These are phyloP conservation scores for Termitomyces sp. DNA, from an alignment of 768 basidiomycete species.

Conservation along the genomic window DNA sequence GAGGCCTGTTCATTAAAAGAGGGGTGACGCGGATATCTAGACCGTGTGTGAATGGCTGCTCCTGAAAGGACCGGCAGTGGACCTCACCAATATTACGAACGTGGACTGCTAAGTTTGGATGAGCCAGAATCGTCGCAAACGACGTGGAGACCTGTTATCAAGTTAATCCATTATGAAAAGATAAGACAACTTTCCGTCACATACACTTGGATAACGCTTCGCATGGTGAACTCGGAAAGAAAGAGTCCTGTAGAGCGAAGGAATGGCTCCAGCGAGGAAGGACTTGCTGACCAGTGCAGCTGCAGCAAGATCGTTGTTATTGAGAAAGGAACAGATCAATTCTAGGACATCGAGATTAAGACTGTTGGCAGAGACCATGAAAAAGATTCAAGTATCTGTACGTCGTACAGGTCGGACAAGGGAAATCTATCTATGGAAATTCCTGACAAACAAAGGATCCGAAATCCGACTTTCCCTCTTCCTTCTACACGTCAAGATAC, in stretches of 20 bases:
- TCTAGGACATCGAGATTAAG: constrained; percentile 71
- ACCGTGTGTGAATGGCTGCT: background rate
- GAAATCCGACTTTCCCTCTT: background rate
- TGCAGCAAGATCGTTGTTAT: constrained; percentile 51
- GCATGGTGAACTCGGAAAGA: constrained; percentile 49
- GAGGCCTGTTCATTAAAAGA: constrained; percentile 24
- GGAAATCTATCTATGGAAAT: background rate
- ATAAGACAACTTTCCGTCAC: constrained; percentile 7
- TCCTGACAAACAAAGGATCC: background rate
- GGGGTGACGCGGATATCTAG: constrained; percentile 50
- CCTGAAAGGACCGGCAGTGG: background rate
- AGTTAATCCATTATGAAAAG: too few species aligned
- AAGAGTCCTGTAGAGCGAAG: constrained; percentile 54
- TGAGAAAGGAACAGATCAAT: constrained; percentile 52
- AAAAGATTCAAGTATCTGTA: background rate
- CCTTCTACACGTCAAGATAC: background rate
- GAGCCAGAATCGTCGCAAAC: constrained; percentile 50
- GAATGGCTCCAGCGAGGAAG: constrained; percentile 59
- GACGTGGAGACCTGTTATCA: constrained; percentile 40
- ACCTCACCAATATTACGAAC: constrained; percentile 53
- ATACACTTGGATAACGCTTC: constrained; percentile 49
- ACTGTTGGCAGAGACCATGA: constrained; percentile 62
- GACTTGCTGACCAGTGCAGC: constrained; percentile 60
- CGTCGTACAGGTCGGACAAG: too few species aligned
- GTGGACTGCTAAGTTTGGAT: constrained; percentile 48